Conservation (phyloP, 2,329 filamentous ascomycete species). For the Diplodia mutila region DNA sequence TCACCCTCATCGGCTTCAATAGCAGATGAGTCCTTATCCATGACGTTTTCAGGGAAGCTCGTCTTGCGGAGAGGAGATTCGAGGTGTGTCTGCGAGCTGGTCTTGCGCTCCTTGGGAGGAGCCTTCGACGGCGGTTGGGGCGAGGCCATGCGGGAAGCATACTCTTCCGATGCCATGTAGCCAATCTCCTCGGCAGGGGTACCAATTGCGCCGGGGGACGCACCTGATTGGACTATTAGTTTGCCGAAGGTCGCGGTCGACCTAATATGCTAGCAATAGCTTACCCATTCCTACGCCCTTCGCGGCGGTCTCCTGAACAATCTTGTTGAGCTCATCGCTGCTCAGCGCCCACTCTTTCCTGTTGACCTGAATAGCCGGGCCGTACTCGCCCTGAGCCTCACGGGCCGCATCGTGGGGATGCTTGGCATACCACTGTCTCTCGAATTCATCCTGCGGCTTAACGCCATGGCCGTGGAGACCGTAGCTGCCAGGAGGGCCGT, state of each 20-base stretch:
- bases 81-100: slow-evolving; percentile 49
- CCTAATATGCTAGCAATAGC: slow-evolving; percentile 32
- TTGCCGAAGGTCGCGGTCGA: slow-evolving; percentile 19
- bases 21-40: slow-evolving; percentile 29
- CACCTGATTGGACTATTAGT: slow-evolving; percentile 61
- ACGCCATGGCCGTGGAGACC: slow-evolving; percentile 84
- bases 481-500: slow-evolving; percentile 84
- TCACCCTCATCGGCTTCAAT: slow-evolving; percentile 54
- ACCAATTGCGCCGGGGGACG: slow-evolving; percentile 64
- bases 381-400: slow-evolving; percentile 72
- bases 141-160: slow-evolving; percentile 74
- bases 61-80: slow-evolving; percentile 59
- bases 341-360: slow-evolving; percentile 81
- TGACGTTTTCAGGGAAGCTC: slow-evolving; percentile 48
- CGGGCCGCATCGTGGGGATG: slow-evolving; percentile 78
- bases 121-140: slow-evolving; percentile 58
- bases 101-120: slow-evolving; percentile 52
- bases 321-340: slow-evolving; percentile 85
- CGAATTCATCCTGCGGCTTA: slow-evolving; percentile 75
- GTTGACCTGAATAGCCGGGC: slow-evolving; percentile 60
- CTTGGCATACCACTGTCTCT: slow-evolving; percentile 90
- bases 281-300: slow-evolving; percentile 58
- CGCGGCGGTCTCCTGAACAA: slow-evolving; percentile 72
- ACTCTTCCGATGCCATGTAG: slow-evolving; percentile 85
- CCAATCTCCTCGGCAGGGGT: slow-evolving; percentile 91